These are phyloP conservation scores for Sodiomyces alkalinus DNA, from an alignment of 2,329 filamentous ascomycete genomes.

Conservation along the genomic window DNA sequence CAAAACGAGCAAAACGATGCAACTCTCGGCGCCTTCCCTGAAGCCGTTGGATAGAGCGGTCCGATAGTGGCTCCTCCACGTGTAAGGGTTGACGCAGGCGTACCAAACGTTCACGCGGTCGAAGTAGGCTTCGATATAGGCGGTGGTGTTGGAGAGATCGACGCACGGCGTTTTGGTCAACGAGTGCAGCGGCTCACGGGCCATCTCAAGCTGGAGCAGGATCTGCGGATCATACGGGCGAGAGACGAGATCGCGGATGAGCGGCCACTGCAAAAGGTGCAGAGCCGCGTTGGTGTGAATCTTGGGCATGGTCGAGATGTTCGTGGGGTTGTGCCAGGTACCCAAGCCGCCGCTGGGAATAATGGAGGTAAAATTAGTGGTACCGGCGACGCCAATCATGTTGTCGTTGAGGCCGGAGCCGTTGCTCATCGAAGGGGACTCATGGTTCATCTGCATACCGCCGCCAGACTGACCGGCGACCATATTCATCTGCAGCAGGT, in stretches of 20 bases:
- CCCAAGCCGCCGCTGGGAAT: conserved; percentile 52
- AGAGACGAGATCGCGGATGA: conserved; percentile 64
- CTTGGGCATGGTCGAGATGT: conserved; percentile 78
- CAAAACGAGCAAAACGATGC: conserved; percentile 64
- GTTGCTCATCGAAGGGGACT: conserved; percentile 50
- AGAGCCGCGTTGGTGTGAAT: conserved; percentile 68
- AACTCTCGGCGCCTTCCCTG: conserved; percentile 65
- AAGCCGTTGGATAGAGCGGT: conserved; percentile 63
- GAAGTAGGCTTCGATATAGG: conserved; percentile 69
- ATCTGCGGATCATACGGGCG: conserved; percentile 68
- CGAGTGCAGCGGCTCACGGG: conserved; percentile 56
- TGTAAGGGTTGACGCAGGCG: conserved; percentile 70
- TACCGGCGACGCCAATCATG: conserved; percentile 27
- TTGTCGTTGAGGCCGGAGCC: conserved; percentile 46
- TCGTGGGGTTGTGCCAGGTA: conserved; percentile 51
- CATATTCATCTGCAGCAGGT: conserved; percentile 57
- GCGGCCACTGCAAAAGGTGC: conserved; percentile 65
- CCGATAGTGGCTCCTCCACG: conserved; percentile 62
- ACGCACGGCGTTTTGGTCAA: conserved; percentile 50
- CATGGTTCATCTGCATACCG: conserved; percentile 39
- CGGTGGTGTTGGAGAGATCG: conserved; percentile 57
- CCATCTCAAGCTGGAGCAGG: conserved; percentile 69
- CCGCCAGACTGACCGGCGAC: conserved; percentile 28
- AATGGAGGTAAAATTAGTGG: conserved; percentile 32
- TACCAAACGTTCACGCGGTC: conserved; percentile 75